Base-by-base conservation (phyloP, 805 yeast genomes). In the Maudiozyma serrabonitensis region DNA sequence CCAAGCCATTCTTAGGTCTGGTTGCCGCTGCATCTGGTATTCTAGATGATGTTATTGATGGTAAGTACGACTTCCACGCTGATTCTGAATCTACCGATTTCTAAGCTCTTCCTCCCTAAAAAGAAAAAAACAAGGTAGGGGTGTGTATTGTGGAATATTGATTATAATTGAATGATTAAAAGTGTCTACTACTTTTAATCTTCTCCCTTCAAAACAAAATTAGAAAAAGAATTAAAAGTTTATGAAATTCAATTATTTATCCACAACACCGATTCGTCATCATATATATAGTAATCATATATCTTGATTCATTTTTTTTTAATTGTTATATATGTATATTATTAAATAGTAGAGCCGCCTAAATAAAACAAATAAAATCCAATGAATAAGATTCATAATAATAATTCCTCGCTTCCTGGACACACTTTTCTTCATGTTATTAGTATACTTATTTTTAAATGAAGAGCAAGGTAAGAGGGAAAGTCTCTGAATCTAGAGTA, bases 1-100 rank as follows among this genome's bases (percentile, higher is more conserved):
- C 97, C 26, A 80, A 86, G 68, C 99, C 99, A 49, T 87, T 93
- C 73, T 77, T 93, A 66, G 99, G 99, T 48, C 78, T 93, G 58
- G 86, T 93, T 52, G 97, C 98, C 47, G 98, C 99, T 18, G 73
- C 96, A 44, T 76, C 93, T 44, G 96, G 96, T 51, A 77, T 82
- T 50, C 75, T 93, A 62, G 86, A 84, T 53, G 74, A 79, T 43
- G 77, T 87, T 46, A 71, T 87, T 57, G 63, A 62, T 19, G 69
- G 74, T 42, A 62, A 64, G 26, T 59, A 56, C 44, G 58, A 56
- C 32, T 52, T 55, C 41, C 45, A 51, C 18, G 44, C 34, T 15
- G 53, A 42, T 21, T 41, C 43, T 26, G 59, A 55, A 12, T 52
- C 47, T 34, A 25, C 34, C 8, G 52, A 50, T 6, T 52, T 52